Evolutionary conservation across 257 asterid genomes (phyloP).

Genomic region (Solanum piurae): DNA sequence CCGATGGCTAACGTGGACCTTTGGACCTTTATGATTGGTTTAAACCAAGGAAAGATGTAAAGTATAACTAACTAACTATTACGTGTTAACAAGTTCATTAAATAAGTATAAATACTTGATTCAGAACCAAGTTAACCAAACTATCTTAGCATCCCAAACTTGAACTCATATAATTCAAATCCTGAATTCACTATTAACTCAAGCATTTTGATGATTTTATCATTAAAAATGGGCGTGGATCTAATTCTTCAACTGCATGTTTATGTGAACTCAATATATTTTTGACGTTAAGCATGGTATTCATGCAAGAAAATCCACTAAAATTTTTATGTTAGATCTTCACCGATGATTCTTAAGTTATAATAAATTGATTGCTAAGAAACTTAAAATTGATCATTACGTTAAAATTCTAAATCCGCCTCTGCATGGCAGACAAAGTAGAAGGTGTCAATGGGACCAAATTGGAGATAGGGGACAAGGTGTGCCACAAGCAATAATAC

Average conservation of each 20-base stretch:
- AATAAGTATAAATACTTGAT: too few species aligned
- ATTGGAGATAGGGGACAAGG: constrained; percentile 15
- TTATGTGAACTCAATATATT: neutral
- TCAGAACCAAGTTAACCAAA: too few species aligned
- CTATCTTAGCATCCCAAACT: neutral
- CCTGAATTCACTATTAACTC: neutral
- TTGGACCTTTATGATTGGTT: neutral
- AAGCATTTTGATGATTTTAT: neutral
- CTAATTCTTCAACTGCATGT: neutral
- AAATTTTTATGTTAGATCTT: neutral
- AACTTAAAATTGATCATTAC: neutral
- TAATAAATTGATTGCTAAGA: neutral
- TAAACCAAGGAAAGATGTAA: too few species aligned
- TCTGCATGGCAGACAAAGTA: neutral
- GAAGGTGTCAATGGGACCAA: neutral
- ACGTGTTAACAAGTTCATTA: neutral
- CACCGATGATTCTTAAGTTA: neutral
- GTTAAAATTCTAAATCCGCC: neutral
- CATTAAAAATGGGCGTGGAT: neutral
- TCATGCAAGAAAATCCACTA: neutral
- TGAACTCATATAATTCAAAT: neutral
- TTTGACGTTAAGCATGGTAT: neutral
- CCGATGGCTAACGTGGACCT: neutral
- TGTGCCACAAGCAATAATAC: constrained; percentile 26
- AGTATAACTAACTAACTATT: too few species aligned